Percentiles rank a stretch among this genome's conserved stretches.
Conservation (phyloP, 2,329 filamentous ascomycete genomes). For the Phialophora tarda region DNA sequence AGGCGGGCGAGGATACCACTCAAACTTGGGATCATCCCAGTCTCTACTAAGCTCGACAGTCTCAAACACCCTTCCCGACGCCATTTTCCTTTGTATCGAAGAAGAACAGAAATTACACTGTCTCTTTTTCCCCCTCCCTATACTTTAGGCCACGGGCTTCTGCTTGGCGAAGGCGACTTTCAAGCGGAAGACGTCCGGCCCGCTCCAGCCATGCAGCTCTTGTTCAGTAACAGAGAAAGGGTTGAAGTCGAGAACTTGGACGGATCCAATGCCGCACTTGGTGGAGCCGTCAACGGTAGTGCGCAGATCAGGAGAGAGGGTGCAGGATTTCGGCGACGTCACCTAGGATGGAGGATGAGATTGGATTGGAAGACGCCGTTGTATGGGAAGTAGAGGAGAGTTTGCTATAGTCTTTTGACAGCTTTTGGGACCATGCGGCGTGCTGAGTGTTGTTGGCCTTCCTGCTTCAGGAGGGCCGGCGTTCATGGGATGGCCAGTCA, state of each 20-base stretch:
- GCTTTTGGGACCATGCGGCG: background rate
- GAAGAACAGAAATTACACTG: background rate
- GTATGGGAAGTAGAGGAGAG: background rate
- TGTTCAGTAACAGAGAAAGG: background rate
- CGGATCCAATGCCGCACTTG: background rate
- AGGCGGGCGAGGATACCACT: constrained; percentile 19
- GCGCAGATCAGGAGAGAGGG: background rate
- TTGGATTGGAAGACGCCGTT: background rate
- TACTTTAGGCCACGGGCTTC: background rate
- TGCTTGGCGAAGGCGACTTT: constrained; percentile 5
- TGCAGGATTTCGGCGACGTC: background rate
- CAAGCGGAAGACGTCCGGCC: background rate
- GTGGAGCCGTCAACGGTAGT: background rate
- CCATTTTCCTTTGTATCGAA: constrained; percentile 13
- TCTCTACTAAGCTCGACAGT: constrained; percentile 10
- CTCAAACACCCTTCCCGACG: constrained; percentile 18
- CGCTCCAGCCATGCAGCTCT: background rate
- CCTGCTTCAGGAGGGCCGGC: background rate
- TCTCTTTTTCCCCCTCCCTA: background rate
- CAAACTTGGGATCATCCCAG: constrained; percentile 11
- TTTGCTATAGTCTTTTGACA: background rate
- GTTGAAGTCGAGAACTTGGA: background rate
- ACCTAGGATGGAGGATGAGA: background rate
- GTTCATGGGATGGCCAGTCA: background rate
- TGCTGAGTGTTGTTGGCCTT: background rate